phyloP scores from a whole-genome alignment of 768 basidiomycete species.

The Cyclocybe aegerita region DNA sequence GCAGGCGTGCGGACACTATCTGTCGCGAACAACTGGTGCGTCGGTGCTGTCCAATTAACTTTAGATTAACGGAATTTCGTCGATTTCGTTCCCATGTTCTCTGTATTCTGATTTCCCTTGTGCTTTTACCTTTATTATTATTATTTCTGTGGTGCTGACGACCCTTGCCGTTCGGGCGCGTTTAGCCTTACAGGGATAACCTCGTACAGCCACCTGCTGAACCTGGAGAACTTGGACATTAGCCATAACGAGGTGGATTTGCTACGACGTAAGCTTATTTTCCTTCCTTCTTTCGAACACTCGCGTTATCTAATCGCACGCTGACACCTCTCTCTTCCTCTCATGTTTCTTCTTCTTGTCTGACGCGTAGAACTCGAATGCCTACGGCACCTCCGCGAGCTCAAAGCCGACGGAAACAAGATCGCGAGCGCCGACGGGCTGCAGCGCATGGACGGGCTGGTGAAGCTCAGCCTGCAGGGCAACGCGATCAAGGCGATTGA shows the following conservation, averaged over 20 bases:
- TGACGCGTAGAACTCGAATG: slow-evolving; percentile 69
- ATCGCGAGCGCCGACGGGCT: slow-evolving; percentile 76
- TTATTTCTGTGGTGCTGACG: background rate
- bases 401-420: slow-evolving; percentile 86
- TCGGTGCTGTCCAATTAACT: slow-evolving; percentile 7
- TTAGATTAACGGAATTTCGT: slow-evolving; percentile 9
- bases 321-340: no score
- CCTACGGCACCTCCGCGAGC: slow-evolving; percentile 82
- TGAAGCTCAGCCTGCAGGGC: slow-evolving; percentile 78
- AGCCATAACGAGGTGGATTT: slow-evolving; percentile 89
- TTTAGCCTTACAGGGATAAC: slow-evolving; percentile 80
- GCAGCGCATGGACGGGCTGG: slow-evolving; percentile 74
- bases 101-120: slow-evolving; percentile 10
- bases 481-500: slow-evolving; percentile 69
- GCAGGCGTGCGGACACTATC: slow-evolving; percentile 71
- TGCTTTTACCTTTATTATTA: background rate
- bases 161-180: slow-evolving; percentile 1
- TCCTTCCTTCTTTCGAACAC: slow-evolving; percentile 10
- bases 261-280: slow-evolving; percentile 73
- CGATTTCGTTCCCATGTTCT: slow-evolving; percentile 3
- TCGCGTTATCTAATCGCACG: slow-evolving; percentile 10
- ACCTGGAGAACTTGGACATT: slow-evolving; percentile 88
- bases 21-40: slow-evolving; percentile 73
- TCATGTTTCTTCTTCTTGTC: background rate
- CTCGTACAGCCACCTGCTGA: slow-evolving; percentile 83